These are phyloP conservation scores for Xylaria bambusicola DNA, from an alignment of 495 filamentous ascomycete genomes.

Conservation along the genomic window DNA sequence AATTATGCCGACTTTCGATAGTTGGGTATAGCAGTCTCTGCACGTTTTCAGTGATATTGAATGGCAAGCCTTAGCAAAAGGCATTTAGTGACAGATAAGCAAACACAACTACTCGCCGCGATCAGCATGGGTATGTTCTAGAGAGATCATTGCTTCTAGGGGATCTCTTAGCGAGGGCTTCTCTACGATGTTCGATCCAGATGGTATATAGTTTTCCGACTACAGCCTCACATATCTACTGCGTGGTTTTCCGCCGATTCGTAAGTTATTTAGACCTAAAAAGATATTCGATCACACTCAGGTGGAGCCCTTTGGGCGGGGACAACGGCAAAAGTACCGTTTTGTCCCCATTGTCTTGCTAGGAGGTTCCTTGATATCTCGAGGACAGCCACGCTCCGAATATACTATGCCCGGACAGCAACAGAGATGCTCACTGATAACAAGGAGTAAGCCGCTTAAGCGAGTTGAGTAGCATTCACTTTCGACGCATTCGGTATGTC, in stretches of 20 bases:
- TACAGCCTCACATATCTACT: neutral
- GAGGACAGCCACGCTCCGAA: too few relatives aligned
- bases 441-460: neutral
- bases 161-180: neutral
- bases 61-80: too few relatives aligned
- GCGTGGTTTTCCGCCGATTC: neutral
- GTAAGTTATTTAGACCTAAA: neutral
- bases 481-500: neutral
- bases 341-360: neutral
- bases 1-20: too few relatives aligned
- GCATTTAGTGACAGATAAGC: too few relatives aligned
- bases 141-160: too few relatives aligned
- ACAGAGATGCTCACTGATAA: conserved; percentile 1
- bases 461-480: neutral
- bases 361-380: neutral
- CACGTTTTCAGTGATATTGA: too few relatives aligned
- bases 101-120: too few relatives aligned
- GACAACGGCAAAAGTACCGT: neutral
- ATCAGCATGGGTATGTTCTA: too few relatives aligned
- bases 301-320: neutral
- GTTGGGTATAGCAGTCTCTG: too few relatives aligned
- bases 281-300: neutral
- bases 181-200: neutral
- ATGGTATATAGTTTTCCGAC: neutral
- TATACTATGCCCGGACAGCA: too few relatives aligned